Conservation (phyloP, 441 rosid species). For the Erodium texanum region DNA sequence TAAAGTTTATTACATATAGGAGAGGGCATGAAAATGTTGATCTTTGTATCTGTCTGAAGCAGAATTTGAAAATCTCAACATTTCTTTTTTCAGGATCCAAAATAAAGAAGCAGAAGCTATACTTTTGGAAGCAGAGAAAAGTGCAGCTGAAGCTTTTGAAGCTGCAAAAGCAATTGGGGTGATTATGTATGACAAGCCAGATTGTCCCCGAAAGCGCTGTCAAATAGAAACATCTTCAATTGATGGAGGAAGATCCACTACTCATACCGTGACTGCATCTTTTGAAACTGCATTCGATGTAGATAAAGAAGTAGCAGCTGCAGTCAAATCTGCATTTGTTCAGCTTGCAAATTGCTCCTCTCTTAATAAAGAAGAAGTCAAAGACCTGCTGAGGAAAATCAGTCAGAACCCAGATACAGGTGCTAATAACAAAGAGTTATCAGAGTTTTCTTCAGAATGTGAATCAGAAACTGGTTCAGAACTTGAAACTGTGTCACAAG, state of each 20-base stretch:
- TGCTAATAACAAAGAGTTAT: conserved; percentile 29
- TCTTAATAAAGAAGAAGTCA: conserved; percentile 58
- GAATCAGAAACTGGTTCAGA: conserved; percentile 57
- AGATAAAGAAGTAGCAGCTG: conserved; percentile 85
- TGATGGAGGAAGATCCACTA: conserved; percentile 45
- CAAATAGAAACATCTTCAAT: conserved; percentile 39
- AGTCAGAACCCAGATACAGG: conserved; percentile 58
- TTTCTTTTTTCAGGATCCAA: conserved; percentile 44
- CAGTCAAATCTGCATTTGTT: conserved; percentile 66
- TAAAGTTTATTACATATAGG: conserved; percentile 16
- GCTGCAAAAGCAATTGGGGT: conserved; percentile 81
- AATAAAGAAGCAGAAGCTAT: conserved; percentile 60
- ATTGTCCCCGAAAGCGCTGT: conserved; percentile 45
- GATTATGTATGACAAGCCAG: conserved; percentile 74
- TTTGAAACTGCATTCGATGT: conserved; percentile 88
- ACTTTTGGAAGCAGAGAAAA: conserved; percentile 54
- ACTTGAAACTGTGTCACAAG: conserved; percentile 26
- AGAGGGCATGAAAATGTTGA: background rate
- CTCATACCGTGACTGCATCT: conserved; percentile 70
- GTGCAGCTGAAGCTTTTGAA: conserved; percentile 73
- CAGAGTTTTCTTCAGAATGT: conserved; percentile 43
- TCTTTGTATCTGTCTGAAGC: conserved; percentile 9
- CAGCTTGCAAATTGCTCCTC: conserved; percentile 50
- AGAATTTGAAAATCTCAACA: background rate
- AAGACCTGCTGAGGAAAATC: conserved; percentile 57